Evolutionary conservation across 169 alveolate genomes (phyloP).

Genomic region (Toxoplasma gondii): DNA sequence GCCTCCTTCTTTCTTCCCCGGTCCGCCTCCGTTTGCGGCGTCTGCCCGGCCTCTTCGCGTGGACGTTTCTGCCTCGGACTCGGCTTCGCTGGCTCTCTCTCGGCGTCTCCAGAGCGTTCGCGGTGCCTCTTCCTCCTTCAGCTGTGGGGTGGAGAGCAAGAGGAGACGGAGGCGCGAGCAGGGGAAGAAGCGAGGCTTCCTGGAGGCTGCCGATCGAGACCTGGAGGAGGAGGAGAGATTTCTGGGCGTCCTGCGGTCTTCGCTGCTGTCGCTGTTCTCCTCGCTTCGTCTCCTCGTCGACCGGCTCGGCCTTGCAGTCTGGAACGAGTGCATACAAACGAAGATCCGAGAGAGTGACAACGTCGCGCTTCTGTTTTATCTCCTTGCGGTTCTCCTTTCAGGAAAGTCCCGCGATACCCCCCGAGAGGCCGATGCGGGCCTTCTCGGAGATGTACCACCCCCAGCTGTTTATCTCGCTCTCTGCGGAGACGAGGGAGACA

Average conservation of each 20-base stretch:
- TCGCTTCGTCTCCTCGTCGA: neutral
- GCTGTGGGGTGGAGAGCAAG: slow-evolving; percentile 6
- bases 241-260: neutral
- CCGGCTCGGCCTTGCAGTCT: neutral
- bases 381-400: neutral
- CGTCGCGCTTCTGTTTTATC: neutral
- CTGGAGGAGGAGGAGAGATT: too few relatives aligned
- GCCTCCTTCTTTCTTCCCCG: too few relatives aligned
- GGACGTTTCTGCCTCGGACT: too few relatives aligned
- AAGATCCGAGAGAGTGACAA: neutral
- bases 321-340: neutral
- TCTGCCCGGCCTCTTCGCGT: too few relatives aligned
- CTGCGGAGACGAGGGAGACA: too few relatives aligned
- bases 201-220: too few relatives aligned
- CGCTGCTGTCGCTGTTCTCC: neutral
- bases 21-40: too few relatives aligned
- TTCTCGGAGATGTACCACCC: neutral
- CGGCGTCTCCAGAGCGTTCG: too few relatives aligned
- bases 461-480: too few relatives aligned
- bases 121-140: neutral
- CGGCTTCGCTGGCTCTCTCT: neutral
- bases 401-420: neutral
- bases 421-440: neutral
- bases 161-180: neutral
- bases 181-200: neutral